Percentiles rank a stretch among this genome's conserved stretches.
phyloP scores from a whole-genome alignment of 805 yeast species.

The Kodamaea restingae region DNA sequence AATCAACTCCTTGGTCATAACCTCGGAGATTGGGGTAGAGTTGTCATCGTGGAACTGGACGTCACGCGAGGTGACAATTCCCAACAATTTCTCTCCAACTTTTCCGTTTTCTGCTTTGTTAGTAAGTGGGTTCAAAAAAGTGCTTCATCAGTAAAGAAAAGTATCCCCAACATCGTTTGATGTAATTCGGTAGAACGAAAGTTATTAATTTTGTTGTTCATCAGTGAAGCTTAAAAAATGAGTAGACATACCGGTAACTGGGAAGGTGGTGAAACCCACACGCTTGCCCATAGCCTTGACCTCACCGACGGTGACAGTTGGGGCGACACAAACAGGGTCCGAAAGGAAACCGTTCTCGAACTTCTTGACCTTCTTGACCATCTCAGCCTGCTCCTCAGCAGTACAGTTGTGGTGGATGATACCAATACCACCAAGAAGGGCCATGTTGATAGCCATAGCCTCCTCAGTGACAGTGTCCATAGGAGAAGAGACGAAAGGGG shows the following conservation, averaged over 20 bases:
- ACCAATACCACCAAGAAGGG: conserved; percentile 98
- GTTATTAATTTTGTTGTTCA: conserved; percentile 65
- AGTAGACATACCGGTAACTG: conserved; percentile 96
- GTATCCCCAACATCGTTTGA: conserved; percentile 97
- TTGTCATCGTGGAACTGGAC: conserved; percentile 87
- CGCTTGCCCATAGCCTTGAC: conserved; percentile 64
- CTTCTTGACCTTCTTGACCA: conserved; percentile 95
- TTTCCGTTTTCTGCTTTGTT: conserved; percentile 68
- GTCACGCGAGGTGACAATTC: conserved; percentile 96
- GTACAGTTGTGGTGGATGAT: conserved; percentile 96
- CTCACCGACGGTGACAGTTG: conserved; percentile 73
- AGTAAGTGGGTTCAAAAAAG: conserved; percentile 3
- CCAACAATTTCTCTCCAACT: conserved; percentile 84
- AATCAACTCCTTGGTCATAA: conserved; percentile 87
- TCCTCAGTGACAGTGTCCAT: conserved; percentile 99
- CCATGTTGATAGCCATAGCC: conserved; percentile 98
- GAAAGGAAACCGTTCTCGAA: conserved; percentile 96
- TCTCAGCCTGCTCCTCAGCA: conserved; percentile 95
- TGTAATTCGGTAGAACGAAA: conserved; percentile 99
- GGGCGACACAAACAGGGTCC: conserved; percentile 84
- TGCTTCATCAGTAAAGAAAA: conserved; percentile 19
- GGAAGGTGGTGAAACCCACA: conserved; percentile 95
- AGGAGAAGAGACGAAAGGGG: conserved; percentile 97
- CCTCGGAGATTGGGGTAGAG: conserved; percentile 56
- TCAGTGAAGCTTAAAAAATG: conserved; percentile 34